Conservation (phyloP, 2,329 filamentous ascomycete genomes). For the Aspergillus sp. region DNA sequence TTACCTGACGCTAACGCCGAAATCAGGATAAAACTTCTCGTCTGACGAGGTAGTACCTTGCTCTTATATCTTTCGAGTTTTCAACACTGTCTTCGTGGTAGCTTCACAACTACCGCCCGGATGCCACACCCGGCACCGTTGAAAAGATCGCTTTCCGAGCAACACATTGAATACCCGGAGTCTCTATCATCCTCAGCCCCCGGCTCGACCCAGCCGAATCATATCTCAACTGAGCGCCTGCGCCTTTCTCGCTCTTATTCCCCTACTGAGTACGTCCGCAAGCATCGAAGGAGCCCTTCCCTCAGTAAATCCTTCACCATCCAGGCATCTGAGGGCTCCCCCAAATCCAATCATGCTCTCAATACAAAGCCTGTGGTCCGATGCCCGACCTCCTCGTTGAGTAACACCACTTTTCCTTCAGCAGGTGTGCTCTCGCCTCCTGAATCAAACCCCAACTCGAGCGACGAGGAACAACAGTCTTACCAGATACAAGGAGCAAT, state of each 20-base stretch:
- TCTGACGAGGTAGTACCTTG: no score
- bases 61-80: no score
- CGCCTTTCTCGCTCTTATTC: constrained; percentile 49
- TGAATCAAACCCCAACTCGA: constrained; percentile 70
- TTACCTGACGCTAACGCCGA: no score
- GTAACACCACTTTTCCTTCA: constrained; percentile 66
- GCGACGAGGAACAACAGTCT: constrained; percentile 58
- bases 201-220: constrained; percentile 14
- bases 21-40: no score
- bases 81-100: no score
- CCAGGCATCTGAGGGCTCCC: constrained; percentile 21
- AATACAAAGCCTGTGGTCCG: constrained; percentile 56
- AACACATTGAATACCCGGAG: constrained; percentile 44
- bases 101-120: constrained; percentile 30
- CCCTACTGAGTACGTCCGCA: constrained; percentile 54
- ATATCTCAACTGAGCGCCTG: constrained; percentile 30
- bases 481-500: constrained; percentile 38
- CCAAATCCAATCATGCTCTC: constrained; percentile 15
- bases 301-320: constrained; percentile 27
- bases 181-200: constrained; percentile 19
- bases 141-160: constrained; percentile 50
- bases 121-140: constrained; percentile 46
- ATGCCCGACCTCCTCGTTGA: constrained; percentile 76
- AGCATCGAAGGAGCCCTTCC: constrained; percentile 53
- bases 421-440: constrained; percentile 86